phyloP scores from a whole-genome alignment of 1,284 basidiomycete species.

The Rhizoctonia solani region DNA sequence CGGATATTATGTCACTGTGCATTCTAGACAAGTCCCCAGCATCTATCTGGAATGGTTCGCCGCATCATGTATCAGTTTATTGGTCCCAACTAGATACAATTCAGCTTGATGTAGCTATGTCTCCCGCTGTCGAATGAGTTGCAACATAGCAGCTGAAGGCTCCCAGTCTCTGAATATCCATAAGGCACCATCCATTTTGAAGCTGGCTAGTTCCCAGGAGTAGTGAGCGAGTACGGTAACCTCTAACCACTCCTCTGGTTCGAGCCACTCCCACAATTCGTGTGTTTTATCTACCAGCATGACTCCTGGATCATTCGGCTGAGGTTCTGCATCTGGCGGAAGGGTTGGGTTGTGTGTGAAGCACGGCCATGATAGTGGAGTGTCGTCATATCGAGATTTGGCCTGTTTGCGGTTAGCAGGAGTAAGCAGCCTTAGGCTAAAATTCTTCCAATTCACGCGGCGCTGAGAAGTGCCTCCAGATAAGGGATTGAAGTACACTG shows the following conservation, averaged over 20 bases:
- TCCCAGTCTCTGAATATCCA: slow-evolving; percentile 27
- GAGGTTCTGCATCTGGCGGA: slow-evolving; percentile 21
- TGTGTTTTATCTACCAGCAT: slow-evolving; percentile 7
- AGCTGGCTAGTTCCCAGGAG: slow-evolving; percentile 20
- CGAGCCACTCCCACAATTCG: slow-evolving; percentile 20
- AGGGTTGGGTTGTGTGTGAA: slow-evolving; percentile 1
- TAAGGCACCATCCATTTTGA: slow-evolving; percentile 7
- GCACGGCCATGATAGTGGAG: slow-evolving; percentile 12
- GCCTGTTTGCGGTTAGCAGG: slow-evolving; percentile 4
- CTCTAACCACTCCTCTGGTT: slow-evolving; percentile 14
- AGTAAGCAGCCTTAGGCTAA: slow-evolving; percentile 13
- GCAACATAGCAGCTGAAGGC: slow-evolving; percentile 9
- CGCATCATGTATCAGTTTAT: slow-evolving; percentile 90
- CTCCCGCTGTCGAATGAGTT: background rate
- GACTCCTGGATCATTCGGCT: slow-evolving; percentile 13
- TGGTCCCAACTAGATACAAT: slow-evolving; percentile 67
- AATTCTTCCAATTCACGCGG: slow-evolving; percentile 23
- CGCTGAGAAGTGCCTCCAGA: slow-evolving; percentile 13
- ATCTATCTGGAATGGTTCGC: slow-evolving; percentile 85
- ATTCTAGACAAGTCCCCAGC: slow-evolving; percentile 81
- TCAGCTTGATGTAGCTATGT: background rate
- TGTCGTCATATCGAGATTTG: slow-evolving; percentile 7
- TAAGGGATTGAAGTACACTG: slow-evolving; percentile 6
- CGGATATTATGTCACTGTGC: slow-evolving; percentile 38
- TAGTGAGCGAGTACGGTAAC: slow-evolving; percentile 20